Evolutionary conservation across 1,139 yeast genomes (phyloP).

Genomic region (Pichia sp.): DNA sequence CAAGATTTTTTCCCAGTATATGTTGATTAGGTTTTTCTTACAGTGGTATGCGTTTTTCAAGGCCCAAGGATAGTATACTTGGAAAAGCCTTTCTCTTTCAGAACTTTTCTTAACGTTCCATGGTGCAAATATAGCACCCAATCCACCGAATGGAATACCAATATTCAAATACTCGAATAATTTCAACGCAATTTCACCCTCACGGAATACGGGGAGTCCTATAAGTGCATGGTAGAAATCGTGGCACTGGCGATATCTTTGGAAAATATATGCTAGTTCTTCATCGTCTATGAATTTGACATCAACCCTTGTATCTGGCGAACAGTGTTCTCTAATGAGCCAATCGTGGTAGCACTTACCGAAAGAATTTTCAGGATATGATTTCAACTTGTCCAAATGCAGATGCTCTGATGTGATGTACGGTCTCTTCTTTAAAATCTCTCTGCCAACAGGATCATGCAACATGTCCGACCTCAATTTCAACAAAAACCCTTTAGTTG

Average conservation of each 20-base stretch:
- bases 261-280: conserved; percentile 85
- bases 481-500: conserved; percentile 62
- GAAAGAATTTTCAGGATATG: conserved; percentile 64
- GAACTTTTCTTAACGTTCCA: conserved; percentile 39
- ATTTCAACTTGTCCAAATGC: conserved; percentile 55
- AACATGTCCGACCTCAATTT: conserved; percentile 70
- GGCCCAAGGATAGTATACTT: conserved; percentile 88
- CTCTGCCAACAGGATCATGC: conserved; percentile 67
- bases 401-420: conserved; percentile 72
- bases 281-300: conserved; percentile 86
- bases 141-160: conserved; percentile 93
- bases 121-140: conserved; percentile 88
- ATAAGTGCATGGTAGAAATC: conserved; percentile 94
- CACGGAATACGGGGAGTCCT: conserved; percentile 84
- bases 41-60: conserved; percentile 66
- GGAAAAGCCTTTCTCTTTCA: conserved; percentile 47
- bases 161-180: conserved; percentile 89
- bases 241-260: conserved; percentile 92
- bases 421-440: conserved; percentile 74
- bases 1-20: conserved; percentile 87
- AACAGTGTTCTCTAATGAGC: conserved; percentile 83
- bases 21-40: conserved; percentile 68
- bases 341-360: conserved; percentile 77
- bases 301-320: conserved; percentile 89
- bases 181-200: conserved; percentile 93